Conservation (phyloP, 1,139 yeast species). For the Cylindricascospora bacillispora region DNA sequence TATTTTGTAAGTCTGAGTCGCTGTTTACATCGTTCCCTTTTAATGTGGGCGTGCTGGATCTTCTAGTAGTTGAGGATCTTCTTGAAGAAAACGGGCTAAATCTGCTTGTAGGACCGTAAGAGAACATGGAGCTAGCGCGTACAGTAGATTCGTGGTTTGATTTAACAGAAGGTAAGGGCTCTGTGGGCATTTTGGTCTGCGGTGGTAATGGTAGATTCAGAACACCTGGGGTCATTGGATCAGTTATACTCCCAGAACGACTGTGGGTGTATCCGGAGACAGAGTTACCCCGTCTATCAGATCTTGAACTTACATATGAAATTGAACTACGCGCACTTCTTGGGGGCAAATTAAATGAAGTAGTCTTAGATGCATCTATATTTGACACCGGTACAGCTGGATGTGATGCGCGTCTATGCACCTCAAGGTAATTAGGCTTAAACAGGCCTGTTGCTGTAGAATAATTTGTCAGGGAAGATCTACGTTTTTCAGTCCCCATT, state of each 20-base stretch:
- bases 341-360: too few species aligned
- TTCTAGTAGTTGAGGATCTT: slow-evolving; percentile 13
- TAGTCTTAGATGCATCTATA: too few species aligned
- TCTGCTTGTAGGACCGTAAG: slow-evolving; percentile 9
- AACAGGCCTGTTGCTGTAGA: too few species aligned
- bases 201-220: slow-evolving; percentile 35
- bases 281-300: slow-evolving; percentile 22
- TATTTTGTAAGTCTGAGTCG: too few species aligned
- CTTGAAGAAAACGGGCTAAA: slow-evolving; percentile 21
- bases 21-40: too few species aligned
- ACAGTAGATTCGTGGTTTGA: too few species aligned
- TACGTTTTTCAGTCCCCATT: too few species aligned
- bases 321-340: slow-evolving; percentile 17
- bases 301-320: slow-evolving; percentile 24
- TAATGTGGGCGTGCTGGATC: slow-evolving; percentile 9
- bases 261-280: slow-evolving; percentile 7
- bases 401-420: slow-evolving; percentile 21
- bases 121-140: slow-evolving; percentile 9
- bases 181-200: slow-evolving; percentile 21
- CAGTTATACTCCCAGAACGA: slow-evolving; percentile 6
- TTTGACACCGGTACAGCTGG: too few species aligned
- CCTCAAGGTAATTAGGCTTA: too few species aligned
- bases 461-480: too few species aligned
- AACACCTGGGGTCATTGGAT: slow-evolving; percentile 15
- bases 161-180: slow-evolving; percentile 12